These are phyloP conservation scores for Arachnopeziza araneosa DNA, from an alignment of 2,329 filamentous ascomycete species.

Conservation along the genomic window DNA sequence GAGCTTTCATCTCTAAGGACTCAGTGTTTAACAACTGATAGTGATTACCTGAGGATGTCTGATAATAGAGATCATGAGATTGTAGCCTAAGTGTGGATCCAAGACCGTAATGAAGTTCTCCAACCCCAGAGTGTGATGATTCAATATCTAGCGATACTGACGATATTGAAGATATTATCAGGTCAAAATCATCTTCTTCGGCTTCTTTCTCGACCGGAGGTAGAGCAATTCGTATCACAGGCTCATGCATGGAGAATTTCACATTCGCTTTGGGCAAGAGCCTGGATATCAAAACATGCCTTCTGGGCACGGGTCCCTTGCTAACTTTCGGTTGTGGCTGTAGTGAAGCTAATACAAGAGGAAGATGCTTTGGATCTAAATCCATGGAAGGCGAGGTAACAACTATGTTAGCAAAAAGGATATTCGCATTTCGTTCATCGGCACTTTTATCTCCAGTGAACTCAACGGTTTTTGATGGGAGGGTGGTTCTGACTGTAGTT, in stretches of 20 bases:
- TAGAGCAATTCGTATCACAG: constrained; percentile 82
- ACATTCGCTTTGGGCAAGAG: constrained; percentile 89
- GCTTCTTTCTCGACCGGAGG: constrained; percentile 65
- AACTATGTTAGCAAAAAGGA: constrained; percentile 75
- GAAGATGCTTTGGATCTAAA: constrained; percentile 85
- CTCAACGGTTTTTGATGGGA: constrained; percentile 90
- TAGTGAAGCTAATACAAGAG: constrained; percentile 72
- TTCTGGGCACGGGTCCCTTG: constrained; percentile 42
- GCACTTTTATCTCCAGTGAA: constrained; percentile 64
- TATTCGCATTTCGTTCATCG: constrained; percentile 88
- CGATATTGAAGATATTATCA: constrained; percentile 92
- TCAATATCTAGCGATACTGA: constrained; percentile 90
- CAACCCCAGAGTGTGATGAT: constrained; percentile 84
- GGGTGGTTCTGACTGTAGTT: constrained; percentile 86
- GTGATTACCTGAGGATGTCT: constrained; percentile 73
- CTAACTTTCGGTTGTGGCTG: constrained; percentile 51
- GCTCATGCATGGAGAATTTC: constrained; percentile 95
- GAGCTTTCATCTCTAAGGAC: constrained; percentile 77
- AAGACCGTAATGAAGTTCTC: constrained; percentile 81
- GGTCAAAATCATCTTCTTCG: constrained; percentile 78
- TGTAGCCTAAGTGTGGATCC: constrained; percentile 77
- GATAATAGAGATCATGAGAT: constrained; percentile 89
- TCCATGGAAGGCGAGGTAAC: constrained; percentile 94
- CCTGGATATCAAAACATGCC: constrained; percentile 73
- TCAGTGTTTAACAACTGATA: constrained; percentile 88